phyloP scores from a whole-genome alignment of 768 basidiomycete species.

The Auriculariales sp. region DNA sequence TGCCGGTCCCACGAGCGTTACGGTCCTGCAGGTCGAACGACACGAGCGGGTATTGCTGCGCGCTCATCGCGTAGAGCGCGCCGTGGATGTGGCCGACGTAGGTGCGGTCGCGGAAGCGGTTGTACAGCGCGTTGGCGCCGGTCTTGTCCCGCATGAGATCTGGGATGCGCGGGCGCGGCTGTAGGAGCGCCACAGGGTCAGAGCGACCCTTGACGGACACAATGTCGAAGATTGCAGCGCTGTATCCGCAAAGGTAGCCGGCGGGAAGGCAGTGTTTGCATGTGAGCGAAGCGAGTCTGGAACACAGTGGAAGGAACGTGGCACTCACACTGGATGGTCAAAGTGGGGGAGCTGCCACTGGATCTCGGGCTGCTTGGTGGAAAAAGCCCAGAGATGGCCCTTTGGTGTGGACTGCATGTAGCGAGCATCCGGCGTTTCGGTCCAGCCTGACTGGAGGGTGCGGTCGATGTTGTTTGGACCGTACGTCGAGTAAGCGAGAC shows the following conservation, averaged over 20 bases:
- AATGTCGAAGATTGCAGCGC: slow-evolving; percentile 77
- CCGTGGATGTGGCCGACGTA: slow-evolving; percentile 71
- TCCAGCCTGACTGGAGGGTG: slow-evolving; percentile 55
- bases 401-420: slow-evolving; percentile 74
- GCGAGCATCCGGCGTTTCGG: slow-evolving; percentile 56
- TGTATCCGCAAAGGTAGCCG: slow-evolving; percentile 17
- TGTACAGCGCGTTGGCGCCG: background rate
- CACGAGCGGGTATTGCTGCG: slow-evolving; percentile 67
- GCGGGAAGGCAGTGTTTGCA: slow-evolving; percentile 1
- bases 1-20: too few relatives aligned
- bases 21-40: too few relatives aligned
- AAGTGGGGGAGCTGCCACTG: slow-evolving; percentile 21
- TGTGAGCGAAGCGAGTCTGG: background rate
- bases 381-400: slow-evolving; percentile 65
- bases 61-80: slow-evolving; percentile 78
- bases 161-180: slow-evolving; percentile 64
- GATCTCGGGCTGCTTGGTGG: slow-evolving; percentile 8
- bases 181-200: slow-evolving; percentile 70
- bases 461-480: slow-evolving; percentile 84
- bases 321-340: slow-evolving; percentile 49
- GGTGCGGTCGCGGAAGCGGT: slow-evolving; percentile 45
- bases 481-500: slow-evolving; percentile 81
- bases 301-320: background rate
- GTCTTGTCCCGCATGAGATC: slow-evolving; percentile 42
- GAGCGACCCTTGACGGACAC: slow-evolving; percentile 30